These are phyloP conservation scores for Posidonia australis DNA, from an alignment of 106 monocot genomes.

Conservation along the genomic window DNA sequence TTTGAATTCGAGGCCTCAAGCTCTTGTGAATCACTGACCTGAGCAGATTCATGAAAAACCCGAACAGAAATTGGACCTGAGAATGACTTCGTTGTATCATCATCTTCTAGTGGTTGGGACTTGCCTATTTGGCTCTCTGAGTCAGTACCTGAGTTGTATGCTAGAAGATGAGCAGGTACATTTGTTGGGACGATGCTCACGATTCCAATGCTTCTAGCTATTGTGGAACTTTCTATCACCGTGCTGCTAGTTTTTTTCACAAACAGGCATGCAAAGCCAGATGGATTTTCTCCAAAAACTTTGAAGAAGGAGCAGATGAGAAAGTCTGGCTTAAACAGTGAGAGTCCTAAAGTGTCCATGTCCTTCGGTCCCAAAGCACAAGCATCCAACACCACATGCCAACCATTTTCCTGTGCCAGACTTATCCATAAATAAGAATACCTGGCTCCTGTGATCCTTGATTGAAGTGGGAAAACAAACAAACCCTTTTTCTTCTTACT, in stretches of 20 bases:
- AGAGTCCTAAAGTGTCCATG: conserved; percentile 55
- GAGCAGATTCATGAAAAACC: background rate
- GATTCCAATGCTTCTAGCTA: conserved; percentile 37
- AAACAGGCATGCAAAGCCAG: conserved; percentile 59
- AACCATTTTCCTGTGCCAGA: conserved; percentile 58
- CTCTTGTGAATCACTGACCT: background rate
- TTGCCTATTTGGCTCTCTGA: conserved; percentile 8
- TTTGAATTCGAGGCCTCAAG: background rate
- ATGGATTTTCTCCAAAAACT: conserved; percentile 66
- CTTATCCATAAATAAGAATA: conserved; percentile 84
- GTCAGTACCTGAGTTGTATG: conserved; percentile 25
- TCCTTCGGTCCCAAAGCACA: conserved; percentile 67
- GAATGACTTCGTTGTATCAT: conserved; percentile 24
- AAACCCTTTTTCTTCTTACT: conserved; percentile 34
- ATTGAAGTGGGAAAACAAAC: conserved; percentile 71
- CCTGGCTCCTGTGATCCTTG: conserved; percentile 52
- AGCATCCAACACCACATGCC: conserved; percentile 61
- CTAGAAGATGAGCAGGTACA: conserved; percentile 2
- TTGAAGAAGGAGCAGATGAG: conserved; percentile 72
- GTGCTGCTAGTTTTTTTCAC: conserved; percentile 34
- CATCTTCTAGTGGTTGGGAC: conserved; percentile 16
- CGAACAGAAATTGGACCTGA: conserved; percentile 24
- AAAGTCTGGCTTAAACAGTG: conserved; percentile 69
- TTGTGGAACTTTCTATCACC: conserved; percentile 23
- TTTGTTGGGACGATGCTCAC: conserved; percentile 43